Evolutionary conservation across 257 asterid genomes (phyloP).

Genomic region (Parsonsia alboflavescens): DNA sequence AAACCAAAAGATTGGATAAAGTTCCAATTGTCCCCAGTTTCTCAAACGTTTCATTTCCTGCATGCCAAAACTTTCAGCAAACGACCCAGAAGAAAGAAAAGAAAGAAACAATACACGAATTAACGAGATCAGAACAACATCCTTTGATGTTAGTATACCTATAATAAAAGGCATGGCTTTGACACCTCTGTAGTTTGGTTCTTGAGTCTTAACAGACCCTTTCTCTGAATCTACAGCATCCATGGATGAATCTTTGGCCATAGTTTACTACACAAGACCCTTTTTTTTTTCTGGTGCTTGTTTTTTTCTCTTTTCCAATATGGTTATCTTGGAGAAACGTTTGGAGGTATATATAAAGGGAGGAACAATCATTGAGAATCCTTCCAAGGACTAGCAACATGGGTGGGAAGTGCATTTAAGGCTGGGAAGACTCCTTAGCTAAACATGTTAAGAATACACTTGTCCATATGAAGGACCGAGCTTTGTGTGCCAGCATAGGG

Average conservation of each 20-base stretch:
- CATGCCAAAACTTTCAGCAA: background rate
- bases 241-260: conserved; percentile 5
- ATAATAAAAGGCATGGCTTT: conserved; percentile 30
- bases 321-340: background rate
- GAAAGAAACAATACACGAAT: background rate
- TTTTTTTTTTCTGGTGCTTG: background rate
- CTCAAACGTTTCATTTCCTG: conserved; percentile 76
- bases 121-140: too few species aligned
- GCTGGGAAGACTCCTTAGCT: too few species aligned
- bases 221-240: background rate
- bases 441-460: too few species aligned
- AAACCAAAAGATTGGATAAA: conserved; percentile 54
- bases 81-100: background rate
- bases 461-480: too few species aligned
- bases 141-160: conserved; percentile 4
- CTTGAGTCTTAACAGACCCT: conserved; percentile 2
- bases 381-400: too few species aligned
- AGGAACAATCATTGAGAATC: background rate
- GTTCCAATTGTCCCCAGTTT: conserved; percentile 73
- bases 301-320: background rate
- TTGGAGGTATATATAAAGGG: background rate
- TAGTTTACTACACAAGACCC: background rate
- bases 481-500: background rate
- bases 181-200: conserved; percentile 24
- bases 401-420: too few species aligned